Evolutionary conservation across 2,329 filamentous ascomycete genomes (phyloP).

Genomic region (Fusarium praegraminearum): DNA sequence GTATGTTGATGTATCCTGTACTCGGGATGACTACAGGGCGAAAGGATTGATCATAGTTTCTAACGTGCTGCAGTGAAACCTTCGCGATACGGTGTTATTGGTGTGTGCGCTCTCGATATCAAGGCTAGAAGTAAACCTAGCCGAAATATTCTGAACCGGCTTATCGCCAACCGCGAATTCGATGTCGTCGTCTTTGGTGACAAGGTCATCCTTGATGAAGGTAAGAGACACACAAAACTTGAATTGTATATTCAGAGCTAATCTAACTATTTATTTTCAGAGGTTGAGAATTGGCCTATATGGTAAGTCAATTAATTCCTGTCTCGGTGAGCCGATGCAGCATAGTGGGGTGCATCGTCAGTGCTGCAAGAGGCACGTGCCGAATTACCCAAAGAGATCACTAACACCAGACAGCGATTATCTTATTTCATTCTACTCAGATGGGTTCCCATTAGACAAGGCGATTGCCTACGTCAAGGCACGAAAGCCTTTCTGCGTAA

Average conservation of each 20-base stretch:
- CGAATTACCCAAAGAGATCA: constrained; percentile 39
- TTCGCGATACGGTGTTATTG: constrained; percentile 77
- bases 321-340: constrained; percentile 53
- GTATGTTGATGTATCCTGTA: constrained; percentile 48
- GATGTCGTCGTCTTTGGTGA: constrained; percentile 98
- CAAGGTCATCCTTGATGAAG: constrained; percentile 97
- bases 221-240: constrained; percentile 54
- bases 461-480: constrained; percentile 95
- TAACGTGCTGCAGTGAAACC: constrained; percentile 62
- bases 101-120: constrained; percentile 93
- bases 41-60: constrained; percentile 18
- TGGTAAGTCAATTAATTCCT: constrained; percentile 65
- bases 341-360: constrained; percentile 46
- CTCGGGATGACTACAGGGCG: background rate
- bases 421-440: constrained; percentile 97
- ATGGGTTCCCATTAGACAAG: constrained; percentile 96
- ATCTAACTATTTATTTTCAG: constrained; percentile 54
- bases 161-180: constrained; percentile 92
- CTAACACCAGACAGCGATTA: constrained; percentile 73
- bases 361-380: constrained; percentile 46
- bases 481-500: constrained; percentile 96
- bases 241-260: constrained; percentile 14
- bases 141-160: constrained; percentile 91
- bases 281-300: constrained; percentile 94
- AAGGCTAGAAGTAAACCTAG: constrained; percentile 98